Base-by-base conservation (phyloP, 2,329 filamentous ascomycete genomes). In the Malbranchea zuffiana region DNA sequence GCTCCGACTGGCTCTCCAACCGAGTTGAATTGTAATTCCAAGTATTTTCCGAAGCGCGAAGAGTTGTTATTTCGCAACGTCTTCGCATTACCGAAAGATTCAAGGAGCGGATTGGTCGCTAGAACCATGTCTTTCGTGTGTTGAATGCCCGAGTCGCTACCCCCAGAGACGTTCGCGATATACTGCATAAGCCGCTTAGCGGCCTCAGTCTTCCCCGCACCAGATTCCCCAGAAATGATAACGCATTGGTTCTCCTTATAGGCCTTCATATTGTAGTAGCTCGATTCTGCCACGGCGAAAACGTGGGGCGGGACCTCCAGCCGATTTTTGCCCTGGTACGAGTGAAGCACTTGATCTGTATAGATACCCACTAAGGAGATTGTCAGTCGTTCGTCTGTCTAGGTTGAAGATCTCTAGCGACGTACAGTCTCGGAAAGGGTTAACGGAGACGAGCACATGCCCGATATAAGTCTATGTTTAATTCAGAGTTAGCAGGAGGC, bases 241-340 rank as follows among this genome's bases (percentile, higher is more conserved):
- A 98, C 88, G 66, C 90, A 96, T 62, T 98, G 90, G 66, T 96
- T 96, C 51, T 96, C 90, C 55, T 85, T 85, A 71, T 98, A 98
- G 31, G 87, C 88, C 62, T 96, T 96, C 90, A 98, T 96, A 68
- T 98, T 96, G 68, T 96, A 96, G 69, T 98, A 98, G 38, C 87
- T 64, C 5, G 88, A 82, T 64, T 98, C 90, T 56, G 90, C 90
- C 54, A 98, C 90, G 43, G 86, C 88, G 60, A 95, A 98, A 50
- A 98, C 90, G 62, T 98, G 90, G 6, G 90, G 90, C 18, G 86
- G 82, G 67, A 76, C 71, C 65, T 98, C 90, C 47, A 98, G 74
- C 47, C 90, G 78, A 66, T 98, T 98, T 72, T 96, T 95, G 50
- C 88, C 88, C 64, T 79, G 81, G 69, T 98, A 98, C 55, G 83